Base-by-base conservation (phyloP, 371 early-diverging fungal genomes). In the Lichtheimia hyalospora region DNA sequence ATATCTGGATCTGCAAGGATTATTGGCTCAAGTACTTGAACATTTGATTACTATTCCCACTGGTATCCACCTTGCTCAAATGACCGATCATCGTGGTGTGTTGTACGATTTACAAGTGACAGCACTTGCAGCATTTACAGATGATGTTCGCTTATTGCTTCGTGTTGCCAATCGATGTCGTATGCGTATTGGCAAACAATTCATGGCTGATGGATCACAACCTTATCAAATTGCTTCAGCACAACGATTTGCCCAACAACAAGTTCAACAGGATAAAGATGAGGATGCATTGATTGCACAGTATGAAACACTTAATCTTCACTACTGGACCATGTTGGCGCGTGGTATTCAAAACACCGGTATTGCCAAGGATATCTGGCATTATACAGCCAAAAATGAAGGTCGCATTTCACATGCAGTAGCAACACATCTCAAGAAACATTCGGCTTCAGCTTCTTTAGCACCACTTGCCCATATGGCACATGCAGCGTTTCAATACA, bases 101-200 rank as follows among this genome's bases (percentile, higher is more conserved):
- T 66, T 87, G 40, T 85, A 85, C 65, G 88, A 87, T 63, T 67
- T 87, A 3, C 86, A 87, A 57, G 84, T 86, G 13, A 78, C 81
- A 1, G 74, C 88, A 0, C 63, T 87, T 66, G 82, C 86, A 5
- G 83, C 86, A 0, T 83, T 87, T 52, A 83, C 85, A 28, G 83
- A 87, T 46, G 88, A 87, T 63, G 80, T 86, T 1, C 68, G 86
- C 14, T 62, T 85, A 14, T 85, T 82, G 54, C 60, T 87, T 27
- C 69, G 86, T 18, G 82, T 86, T 0, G 83, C 85, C 27, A 87
- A 86, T 65, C 74, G 88, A 18, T 83, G 80, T 51, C 82, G 86
- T 12, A 84, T 84, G 84, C 75, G 84, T 7, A 82, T 86, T 21
- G 81, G 78, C 44, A 81, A 81, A 49, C 77, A 77, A 27, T 75